A percentile compares a stretch with the other conserved stretches of the same genome.
Conservation (phyloP, 306 rosid species). For the Trichosanthes truncata region DNA sequence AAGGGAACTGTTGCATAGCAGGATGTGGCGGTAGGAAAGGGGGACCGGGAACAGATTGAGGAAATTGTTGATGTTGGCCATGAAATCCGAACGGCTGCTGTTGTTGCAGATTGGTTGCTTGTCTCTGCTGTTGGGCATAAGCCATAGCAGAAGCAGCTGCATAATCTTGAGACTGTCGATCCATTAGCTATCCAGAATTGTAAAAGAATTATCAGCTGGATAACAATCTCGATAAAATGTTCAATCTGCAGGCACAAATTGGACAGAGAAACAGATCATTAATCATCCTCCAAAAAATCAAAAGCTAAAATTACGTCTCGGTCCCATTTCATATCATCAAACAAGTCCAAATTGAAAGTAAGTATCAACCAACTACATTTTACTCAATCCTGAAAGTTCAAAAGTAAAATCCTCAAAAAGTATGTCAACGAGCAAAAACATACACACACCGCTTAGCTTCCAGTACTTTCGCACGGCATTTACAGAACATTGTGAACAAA, state of each 20-base stretch:
- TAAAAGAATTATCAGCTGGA: background rate
- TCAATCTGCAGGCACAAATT: slow-evolving; percentile 1
- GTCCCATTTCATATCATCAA: background rate
- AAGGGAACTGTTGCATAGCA: slow-evolving; percentile 69
- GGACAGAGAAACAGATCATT: background rate
- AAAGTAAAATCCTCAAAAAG: background rate
- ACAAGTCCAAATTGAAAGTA: background rate
- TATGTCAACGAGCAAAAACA: background rate
- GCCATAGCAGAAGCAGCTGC: slow-evolving; percentile 73
- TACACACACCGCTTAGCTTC: background rate
- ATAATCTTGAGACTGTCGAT: slow-evolving; percentile 78
- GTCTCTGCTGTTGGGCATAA: slow-evolving; percentile 81
- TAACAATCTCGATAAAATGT: background rate
- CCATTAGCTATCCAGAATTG: slow-evolving; percentile 29
- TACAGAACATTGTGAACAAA: background rate
- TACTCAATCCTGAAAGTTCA: background rate
- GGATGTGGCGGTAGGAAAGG: slow-evolving; percentile 78
- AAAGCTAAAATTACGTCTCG: background rate
- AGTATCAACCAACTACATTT: background rate
- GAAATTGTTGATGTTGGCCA: slow-evolving; percentile 82
- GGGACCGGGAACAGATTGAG: slow-evolving; percentile 64
- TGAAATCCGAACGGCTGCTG: slow-evolving; percentile 66
- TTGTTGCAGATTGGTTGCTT: slow-evolving; percentile 50
- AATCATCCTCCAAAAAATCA: background rate
- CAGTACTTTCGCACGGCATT: background rate